Conservation (phyloP, 2,329 filamentous ascomycete genomes). For the Dactylella cylindrospora region DNA sequence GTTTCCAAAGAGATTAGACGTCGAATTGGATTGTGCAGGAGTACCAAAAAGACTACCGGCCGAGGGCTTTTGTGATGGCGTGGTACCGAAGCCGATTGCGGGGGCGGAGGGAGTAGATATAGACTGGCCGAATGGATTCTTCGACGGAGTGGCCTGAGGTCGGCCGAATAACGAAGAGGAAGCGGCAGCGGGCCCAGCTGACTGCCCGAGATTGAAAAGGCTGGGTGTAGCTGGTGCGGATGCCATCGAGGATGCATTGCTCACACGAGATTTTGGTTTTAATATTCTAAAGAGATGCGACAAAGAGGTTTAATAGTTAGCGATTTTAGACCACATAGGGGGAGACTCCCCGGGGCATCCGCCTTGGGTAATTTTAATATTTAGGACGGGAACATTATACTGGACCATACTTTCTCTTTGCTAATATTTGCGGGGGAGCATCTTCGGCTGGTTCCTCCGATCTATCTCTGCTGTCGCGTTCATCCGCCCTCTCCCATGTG, state of each 20-base stretch:
- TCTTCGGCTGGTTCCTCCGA: slow-evolving; percentile 36
- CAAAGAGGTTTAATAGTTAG: neutral
- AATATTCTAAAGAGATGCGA: slow-evolving; percentile 16
- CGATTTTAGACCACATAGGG: neutral
- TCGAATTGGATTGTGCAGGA: neutral
- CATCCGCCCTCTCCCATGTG: slow-evolving; percentile 35
- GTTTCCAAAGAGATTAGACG: no score
- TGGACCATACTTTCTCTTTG: slow-evolving; percentile 40
- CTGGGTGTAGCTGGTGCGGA: slow-evolving; percentile 11
- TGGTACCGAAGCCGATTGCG: slow-evolving; percentile 8
- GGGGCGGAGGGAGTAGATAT: slow-evolving; percentile 1
- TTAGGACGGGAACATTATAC: no score
- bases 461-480: slow-evolving; percentile 28
- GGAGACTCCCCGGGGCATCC: neutral
- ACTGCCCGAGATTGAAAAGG: slow-evolving; percentile 30
- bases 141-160: slow-evolving; percentile 25
- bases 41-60: slow-evolving; percentile 21
- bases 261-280: slow-evolving; percentile 33
- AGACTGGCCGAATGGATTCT: slow-evolving; percentile 14
- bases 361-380: neutral
- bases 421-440: slow-evolving; percentile 25
- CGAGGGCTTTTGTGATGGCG: slow-evolving; percentile 2
- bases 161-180: slow-evolving; percentile 23
- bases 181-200: neutral
- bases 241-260: slow-evolving; percentile 10